Percentiles rank a stretch among this genome's conserved stretches.
Conservation (phyloP, 177 flowering plant genomes). For the Tripterygium wilfordii region DNA sequence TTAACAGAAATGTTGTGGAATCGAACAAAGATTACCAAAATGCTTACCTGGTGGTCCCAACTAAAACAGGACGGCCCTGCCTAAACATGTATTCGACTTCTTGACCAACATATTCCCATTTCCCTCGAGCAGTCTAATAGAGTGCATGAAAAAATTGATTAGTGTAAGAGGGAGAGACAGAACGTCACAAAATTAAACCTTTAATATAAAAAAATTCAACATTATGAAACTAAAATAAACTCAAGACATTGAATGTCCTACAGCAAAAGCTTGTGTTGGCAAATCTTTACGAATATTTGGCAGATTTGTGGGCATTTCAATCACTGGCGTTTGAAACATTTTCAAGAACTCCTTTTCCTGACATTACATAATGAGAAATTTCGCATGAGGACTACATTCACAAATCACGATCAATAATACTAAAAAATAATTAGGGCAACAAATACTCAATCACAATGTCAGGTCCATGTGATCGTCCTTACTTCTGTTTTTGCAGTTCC, state of each 20-base stretch:
- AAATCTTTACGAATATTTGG: conserved; percentile 88
- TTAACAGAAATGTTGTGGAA: background rate
- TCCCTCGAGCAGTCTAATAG: conserved; percentile 81
- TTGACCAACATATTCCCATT: conserved; percentile 74
- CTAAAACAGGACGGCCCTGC: conserved; percentile 93
- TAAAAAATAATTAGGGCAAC: background rate
- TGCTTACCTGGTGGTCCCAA: conserved; percentile 89
- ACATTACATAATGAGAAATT: conserved; percentile 5
- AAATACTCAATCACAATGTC: background rate
- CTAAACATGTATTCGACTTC: conserved; percentile 86
- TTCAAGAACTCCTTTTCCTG: conserved; percentile 96
- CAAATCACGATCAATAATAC: background rate
- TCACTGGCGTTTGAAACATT: conserved; percentile 94
- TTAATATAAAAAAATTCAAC: background rate
- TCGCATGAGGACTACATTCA: background rate
- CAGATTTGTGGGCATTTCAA: conserved; percentile 92
- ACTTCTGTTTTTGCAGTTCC: conserved; percentile 99
- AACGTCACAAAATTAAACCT: background rate
- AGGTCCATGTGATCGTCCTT: conserved; percentile 8
- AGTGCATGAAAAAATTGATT: background rate
- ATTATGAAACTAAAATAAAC: background rate
- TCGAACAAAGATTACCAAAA: background rate
- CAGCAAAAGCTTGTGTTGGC: conserved; percentile 95
- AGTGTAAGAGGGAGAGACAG: background rate
- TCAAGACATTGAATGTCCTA: conserved; percentile 20